A percentile compares a stretch with the other conserved stretches of the same genome.
Conservation (phyloP, 306 rosid species). For the Vigna reflexopilosa region DNA sequence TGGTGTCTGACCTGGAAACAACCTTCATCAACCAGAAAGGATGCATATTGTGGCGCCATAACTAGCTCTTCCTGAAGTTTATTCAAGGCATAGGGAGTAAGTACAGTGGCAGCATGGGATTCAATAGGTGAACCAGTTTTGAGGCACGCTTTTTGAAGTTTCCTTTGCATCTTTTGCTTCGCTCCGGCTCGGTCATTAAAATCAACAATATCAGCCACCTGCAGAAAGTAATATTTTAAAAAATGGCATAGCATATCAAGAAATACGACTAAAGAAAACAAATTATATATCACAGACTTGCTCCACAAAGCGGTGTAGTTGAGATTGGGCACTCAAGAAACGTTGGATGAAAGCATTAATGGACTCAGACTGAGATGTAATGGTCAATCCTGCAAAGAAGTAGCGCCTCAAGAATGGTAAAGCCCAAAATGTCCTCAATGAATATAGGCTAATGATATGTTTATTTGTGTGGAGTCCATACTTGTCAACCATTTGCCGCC, state of each 20-base stretch:
- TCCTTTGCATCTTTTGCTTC: slow-evolving; percentile 78
- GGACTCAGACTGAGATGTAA: slow-evolving; percentile 65
- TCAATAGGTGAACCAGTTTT: slow-evolving; percentile 91
- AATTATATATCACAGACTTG: slow-evolving; percentile 57
- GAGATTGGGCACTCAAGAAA: slow-evolving; percentile 74
- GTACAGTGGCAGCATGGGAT: slow-evolving; percentile 81
- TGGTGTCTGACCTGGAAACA: slow-evolving; percentile 90
- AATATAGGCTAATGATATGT: slow-evolving; percentile 77
- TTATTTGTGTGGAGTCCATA: slow-evolving; percentile 74
- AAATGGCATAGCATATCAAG: slow-evolving; percentile 23
- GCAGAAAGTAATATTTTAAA: slow-evolving; percentile 34
- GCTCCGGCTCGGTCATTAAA: slow-evolving; percentile 71
- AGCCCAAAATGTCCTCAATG: slow-evolving; percentile 79
- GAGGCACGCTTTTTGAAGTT: slow-evolving; percentile 71
- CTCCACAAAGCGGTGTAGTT: slow-evolving; percentile 67
- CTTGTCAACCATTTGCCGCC: slow-evolving; percentile 78
- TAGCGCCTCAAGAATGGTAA: slow-evolving; percentile 76
- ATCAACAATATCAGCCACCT: slow-evolving; percentile 73
- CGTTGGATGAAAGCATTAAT: slow-evolving; percentile 75
- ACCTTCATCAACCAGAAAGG: slow-evolving; percentile 70
- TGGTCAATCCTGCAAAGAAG: slow-evolving; percentile 80
- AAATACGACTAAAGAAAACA: slow-evolving; percentile 24
- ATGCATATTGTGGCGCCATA: slow-evolving; percentile 86
- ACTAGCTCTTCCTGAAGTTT: slow-evolving; percentile 91
- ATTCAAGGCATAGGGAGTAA: slow-evolving; percentile 76